Evolutionary conservation across 2,329 filamentous ascomycete genomes (phyloP).

Genomic region (Rugonectria rugulosa): DNA sequence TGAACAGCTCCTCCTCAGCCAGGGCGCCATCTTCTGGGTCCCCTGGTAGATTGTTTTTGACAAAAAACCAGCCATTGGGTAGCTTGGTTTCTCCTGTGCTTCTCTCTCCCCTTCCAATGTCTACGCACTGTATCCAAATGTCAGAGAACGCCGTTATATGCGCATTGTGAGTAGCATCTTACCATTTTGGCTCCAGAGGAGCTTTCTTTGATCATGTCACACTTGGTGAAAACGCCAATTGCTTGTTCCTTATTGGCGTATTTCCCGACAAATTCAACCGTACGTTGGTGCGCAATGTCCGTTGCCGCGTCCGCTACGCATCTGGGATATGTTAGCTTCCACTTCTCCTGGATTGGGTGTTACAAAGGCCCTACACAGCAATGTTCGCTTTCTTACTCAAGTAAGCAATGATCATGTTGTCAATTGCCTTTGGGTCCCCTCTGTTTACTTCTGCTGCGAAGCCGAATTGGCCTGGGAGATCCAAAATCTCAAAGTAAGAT

Average conservation of each 20-base stretch:
- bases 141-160: constrained; percentile 5
- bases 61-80: constrained; percentile 45
- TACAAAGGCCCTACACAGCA: constrained; percentile 44
- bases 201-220: constrained; percentile 37
- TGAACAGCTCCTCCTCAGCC: constrained; percentile 39
- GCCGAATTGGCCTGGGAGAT: constrained; percentile 46
- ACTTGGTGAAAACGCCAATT: constrained; percentile 50
- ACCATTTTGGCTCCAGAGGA: constrained; percentile 19
- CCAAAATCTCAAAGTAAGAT: constrained; percentile 48
- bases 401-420: constrained; percentile 45
- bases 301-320: constrained; percentile 44
- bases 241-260: constrained; percentile 40
- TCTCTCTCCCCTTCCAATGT: constrained; percentile 13
- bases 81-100: constrained; percentile 1
- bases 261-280: constrained; percentile 38
- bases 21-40: constrained; percentile 37
- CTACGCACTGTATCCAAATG: constrained; percentile 15
- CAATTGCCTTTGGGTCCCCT: constrained; percentile 40
- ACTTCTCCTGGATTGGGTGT: neutral
- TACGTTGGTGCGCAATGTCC: constrained; percentile 42
- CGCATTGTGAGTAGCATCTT: neutral
- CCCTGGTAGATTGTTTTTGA: constrained; percentile 43
- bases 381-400: constrained; percentile 47
- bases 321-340: constrained; percentile 26
- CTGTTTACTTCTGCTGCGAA: constrained; percentile 36